Evolutionary conservation across 2,329 filamentous ascomycete species (phyloP).

Genomic region (Hypoxylon sp.): DNA sequence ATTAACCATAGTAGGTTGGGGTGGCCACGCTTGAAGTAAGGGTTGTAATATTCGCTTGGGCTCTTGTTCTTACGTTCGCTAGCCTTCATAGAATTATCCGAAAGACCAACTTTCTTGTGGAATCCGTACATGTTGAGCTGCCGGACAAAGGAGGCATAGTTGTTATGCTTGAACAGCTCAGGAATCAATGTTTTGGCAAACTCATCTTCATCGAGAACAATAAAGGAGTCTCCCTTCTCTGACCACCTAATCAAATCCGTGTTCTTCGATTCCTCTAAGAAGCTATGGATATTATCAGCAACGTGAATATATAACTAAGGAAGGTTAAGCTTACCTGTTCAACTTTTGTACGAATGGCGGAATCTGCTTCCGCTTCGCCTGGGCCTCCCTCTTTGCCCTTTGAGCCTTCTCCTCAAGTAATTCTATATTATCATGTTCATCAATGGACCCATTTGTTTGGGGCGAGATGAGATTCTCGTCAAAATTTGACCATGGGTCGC

Average conservation of each 20-base stretch:
- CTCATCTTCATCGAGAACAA: conserved; percentile 96
- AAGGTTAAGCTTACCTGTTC: conserved; percentile 79
- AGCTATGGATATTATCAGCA: conserved; percentile 69
- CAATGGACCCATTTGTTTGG: conserved; percentile 56
- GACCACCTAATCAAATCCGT: conserved; percentile 98
- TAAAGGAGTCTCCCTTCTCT: conserved; percentile 94
- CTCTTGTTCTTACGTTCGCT: conserved; percentile 98
- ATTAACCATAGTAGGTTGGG: conserved; percentile 96
- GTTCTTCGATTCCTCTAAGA: conserved; percentile 92
- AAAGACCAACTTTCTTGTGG: conserved; percentile 93
- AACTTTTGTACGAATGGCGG: conserved; percentile 98
- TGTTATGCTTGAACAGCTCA: conserved; percentile 99
- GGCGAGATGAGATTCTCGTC: conserved; percentile 62
- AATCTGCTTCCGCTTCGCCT: conserved; percentile 93
- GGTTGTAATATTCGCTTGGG: conserved; percentile 97
- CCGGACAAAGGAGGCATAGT: conserved; percentile 96
- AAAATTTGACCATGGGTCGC: conserved; percentile 59
- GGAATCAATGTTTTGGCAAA: conserved; percentile 98
- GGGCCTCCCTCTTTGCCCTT: conserved; percentile 87
- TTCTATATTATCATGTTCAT: conserved; percentile 80
- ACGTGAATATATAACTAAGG: conserved; percentile 9
- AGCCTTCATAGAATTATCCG: conserved; percentile 97
- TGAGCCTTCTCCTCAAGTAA: conserved; percentile 84
- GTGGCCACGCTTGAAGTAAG: conserved; percentile 93
- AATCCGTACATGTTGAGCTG: conserved; percentile 99